These are phyloP conservation scores for Xylaria sp. DNA, from an alignment of 495 filamentous ascomycete species.

Conservation along the genomic window DNA sequence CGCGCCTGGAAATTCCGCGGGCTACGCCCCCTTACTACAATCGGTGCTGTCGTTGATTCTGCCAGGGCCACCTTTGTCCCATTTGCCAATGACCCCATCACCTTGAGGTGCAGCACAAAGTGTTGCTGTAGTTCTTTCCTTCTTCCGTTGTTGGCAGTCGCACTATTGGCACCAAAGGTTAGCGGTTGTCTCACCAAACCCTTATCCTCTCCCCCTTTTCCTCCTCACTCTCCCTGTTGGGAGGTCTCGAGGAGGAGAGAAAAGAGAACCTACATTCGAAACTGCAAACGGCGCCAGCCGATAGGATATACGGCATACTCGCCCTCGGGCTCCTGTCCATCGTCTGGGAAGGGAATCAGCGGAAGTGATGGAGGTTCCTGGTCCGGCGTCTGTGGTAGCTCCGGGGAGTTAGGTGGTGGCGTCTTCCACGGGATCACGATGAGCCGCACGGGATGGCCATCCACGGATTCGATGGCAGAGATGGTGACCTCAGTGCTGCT, in stretches of 20 bases:
- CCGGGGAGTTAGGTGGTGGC: conserved; percentile 74
- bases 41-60: conserved; percentile 75
- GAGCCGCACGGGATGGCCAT: conserved; percentile 85
- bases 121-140: conserved; percentile 83
- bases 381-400: conserved; percentile 59
- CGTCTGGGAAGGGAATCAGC: conserved; percentile 77
- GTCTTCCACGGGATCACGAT: conserved; percentile 98
- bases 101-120: conserved; percentile 77
- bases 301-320: conserved; percentile 87
- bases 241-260: neutral
- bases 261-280: conserved; percentile 66
- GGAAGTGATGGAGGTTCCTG: conserved; percentile 71
- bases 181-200: conserved; percentile 9
- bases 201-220: neutral
- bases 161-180: conserved; percentile 40
- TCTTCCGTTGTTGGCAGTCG: conserved; percentile 73
- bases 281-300: conserved; percentile 88
- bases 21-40: conserved; percentile 79
- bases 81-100: conserved; percentile 73
- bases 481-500: conserved; percentile 82
- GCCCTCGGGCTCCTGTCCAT: conserved; percentile 64
- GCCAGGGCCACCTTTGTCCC: conserved; percentile 71
- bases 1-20: conserved; percentile 80
- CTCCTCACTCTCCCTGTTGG: neutral
- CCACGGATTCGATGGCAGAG: conserved; percentile 89